Base-by-base conservation (phyloP, 1,284 basidiomycete genomes). In the Ceratobasidium sp. region DNA sequence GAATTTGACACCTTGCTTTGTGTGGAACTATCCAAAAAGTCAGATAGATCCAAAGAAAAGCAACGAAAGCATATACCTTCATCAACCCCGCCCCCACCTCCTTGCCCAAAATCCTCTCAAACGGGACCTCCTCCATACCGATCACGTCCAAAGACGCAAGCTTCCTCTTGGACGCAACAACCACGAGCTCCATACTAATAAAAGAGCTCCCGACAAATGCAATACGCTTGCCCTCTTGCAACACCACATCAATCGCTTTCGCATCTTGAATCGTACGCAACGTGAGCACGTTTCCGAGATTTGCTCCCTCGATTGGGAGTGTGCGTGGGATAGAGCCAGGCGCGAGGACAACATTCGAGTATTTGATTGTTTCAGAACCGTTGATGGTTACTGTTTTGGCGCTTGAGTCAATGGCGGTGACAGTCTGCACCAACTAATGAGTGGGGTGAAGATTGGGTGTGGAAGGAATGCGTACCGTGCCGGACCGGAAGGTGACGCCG, bases 161-260 rank as follows among this genome's bases (percentile, higher is more conserved):
- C 85, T 92, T 93, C 77, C 92, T 92, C 82, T 92, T 93, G 4
- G 90, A 83, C 0, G 95, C 86, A 0, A 95, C 94, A 18, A 88
- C 89, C 4, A 95, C 95, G 12, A 96, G 87, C 84, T 99, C 96
- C 93, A 98, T 95, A 73, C 94, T 93, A 82, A 99, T 99, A 86
- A 98, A 98, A 23, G 93, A 95, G 46, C 92, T 94, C 1, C 96
- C 96, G 80, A 98, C 93, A 46, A 98, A 90, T 46, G 96, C 94
- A 65, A 95, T 85, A 74, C 91, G 89, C 82, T 94, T 93, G 38
- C 93, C 93, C 82, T 93, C 90, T 82, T 90, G 80, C n/a, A 81
- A 38, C 7, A 33, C 38, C 30, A 88, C 88, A 81, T 93, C 93
- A 80, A 98, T 92, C 70, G 89, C 89, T 85, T 93, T 89, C 1